A percentile compares a stretch with the other conserved stretches of the same genome.
These are phyloP conservation scores for Jaltomata sinuosa DNA, from an alignment of 257 asterid species.

Conservation along the genomic window DNA sequence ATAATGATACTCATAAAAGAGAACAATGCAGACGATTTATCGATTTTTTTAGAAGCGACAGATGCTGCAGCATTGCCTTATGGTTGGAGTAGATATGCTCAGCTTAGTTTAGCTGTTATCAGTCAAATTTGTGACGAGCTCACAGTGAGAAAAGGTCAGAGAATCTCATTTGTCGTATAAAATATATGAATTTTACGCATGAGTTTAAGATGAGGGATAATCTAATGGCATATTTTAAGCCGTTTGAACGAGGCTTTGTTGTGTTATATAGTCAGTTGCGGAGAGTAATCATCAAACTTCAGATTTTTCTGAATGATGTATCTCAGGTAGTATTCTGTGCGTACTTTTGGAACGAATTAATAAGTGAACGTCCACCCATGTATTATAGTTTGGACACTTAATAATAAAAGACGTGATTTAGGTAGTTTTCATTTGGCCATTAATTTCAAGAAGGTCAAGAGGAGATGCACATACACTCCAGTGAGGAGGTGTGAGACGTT, in stretches of 20 bases:
- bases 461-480: too few species aligned
- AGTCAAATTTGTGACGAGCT: conserved; percentile 54
- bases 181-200: not conserved
- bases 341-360: not conserved
- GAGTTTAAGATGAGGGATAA: not conserved
- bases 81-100: conserved; percentile 82
- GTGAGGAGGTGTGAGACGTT: too few species aligned
- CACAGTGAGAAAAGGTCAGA: conserved; percentile 55
- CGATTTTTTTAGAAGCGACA: conserved; percentile 71
- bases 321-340: not conserved
- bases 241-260: not conserved
- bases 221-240: not conserved
- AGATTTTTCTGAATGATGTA: not conserved
- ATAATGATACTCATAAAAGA: conserved; percentile 75
- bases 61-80: conserved; percentile 53
- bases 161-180: not conserved
- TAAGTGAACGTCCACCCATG: too few species aligned
- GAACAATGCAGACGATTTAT: conserved; percentile 60
- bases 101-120: conserved; percentile 57
- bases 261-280: not conserved
- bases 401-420: not conserved
- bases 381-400: not conserved
- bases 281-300: not conserved
- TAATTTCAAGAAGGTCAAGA: not conserved
- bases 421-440: not conserved